phyloP scores from a whole-genome alignment of 2,329 filamentous ascomycete genomes.

The Pezicula carpinea region DNA sequence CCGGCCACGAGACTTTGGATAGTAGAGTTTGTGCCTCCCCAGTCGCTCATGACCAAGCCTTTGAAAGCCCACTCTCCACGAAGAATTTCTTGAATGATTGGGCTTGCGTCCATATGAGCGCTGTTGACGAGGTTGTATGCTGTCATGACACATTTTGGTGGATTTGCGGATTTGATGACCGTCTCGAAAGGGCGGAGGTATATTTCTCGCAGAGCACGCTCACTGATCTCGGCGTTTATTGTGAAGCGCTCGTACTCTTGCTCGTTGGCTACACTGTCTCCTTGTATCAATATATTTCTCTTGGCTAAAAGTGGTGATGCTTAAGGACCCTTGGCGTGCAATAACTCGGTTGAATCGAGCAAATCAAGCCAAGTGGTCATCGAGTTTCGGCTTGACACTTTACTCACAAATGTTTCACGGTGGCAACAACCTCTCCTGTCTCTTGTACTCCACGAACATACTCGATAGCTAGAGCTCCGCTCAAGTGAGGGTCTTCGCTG shows the following conservation, averaged over 20 bases:
- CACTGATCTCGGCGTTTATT: slow-evolving; percentile 42
- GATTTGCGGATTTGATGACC: slow-evolving; percentile 15
- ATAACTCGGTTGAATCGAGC: too few species aligned
- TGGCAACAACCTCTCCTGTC: neutral
- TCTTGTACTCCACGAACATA: slow-evolving; percentile 20
- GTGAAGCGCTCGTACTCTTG: slow-evolving; percentile 45
- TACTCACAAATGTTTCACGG: slow-evolving; percentile 1
- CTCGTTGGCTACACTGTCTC: slow-evolving; percentile 37
- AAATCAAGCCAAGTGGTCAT: neutral
- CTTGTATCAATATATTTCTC: neutral
- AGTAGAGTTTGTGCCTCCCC: slow-evolving; percentile 26
- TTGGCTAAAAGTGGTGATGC: too few species aligned
- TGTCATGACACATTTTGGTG: slow-evolving; percentile 30
- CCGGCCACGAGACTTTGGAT: slow-evolving; percentile 22
- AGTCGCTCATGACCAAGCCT: slow-evolving; percentile 28
- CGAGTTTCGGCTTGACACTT: neutral
- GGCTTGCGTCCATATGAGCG: slow-evolving; percentile 24
- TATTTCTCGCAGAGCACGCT: slow-evolving; percentile 28
- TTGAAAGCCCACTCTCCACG: slow-evolving; percentile 26
- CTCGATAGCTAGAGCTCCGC: slow-evolving; percentile 22
- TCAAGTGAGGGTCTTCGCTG: slow-evolving; percentile 27
- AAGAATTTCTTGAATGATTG: slow-evolving; percentile 19
- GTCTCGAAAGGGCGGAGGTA: slow-evolving; percentile 27
- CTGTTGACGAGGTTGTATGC: slow-evolving; percentile 31
- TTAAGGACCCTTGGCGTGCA: too few species aligned